Conservation (phyloP, 306 rosid genomes). For the Boehmeria nivea region DNA sequence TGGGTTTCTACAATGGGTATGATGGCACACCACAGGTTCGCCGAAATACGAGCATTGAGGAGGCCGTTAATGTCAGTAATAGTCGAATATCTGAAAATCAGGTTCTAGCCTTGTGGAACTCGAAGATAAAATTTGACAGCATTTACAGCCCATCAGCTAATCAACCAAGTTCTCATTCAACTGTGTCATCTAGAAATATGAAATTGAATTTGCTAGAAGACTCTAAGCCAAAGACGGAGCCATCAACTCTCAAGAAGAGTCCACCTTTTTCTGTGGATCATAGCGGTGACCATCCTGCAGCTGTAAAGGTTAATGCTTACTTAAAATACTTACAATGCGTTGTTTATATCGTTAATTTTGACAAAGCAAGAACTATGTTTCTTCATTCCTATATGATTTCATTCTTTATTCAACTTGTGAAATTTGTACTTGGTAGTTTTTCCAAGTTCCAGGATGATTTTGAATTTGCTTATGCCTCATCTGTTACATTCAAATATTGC, state of each 20-base stretch:
- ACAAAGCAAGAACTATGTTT: background rate
- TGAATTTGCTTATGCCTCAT: background rate
- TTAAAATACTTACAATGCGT: background rate
- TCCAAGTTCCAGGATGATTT: background rate
- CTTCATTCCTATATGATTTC: too few species aligned
- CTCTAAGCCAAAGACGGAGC: conserved; percentile 25
- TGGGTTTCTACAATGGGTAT: conserved; percentile 18
- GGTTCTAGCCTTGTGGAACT: conserved; percentile 21
- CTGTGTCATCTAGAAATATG: conserved; percentile 26
- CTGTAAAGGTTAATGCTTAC: conserved; percentile 50
- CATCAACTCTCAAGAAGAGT: conserved; percentile 30
- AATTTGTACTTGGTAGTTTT: background rate
- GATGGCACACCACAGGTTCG: conserved; percentile 18
- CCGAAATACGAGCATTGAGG: conserved; percentile 14
- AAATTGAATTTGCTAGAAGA: conserved; percentile 29
- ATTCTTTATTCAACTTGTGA: background rate
- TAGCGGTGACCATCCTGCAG: conserved; percentile 25
- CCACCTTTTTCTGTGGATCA: conserved; percentile 28
- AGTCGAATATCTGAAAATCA: conserved; percentile 21
- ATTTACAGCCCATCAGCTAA: conserved; percentile 22
- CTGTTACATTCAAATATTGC: conserved; percentile 33
- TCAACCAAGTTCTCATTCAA: conserved; percentile 22
- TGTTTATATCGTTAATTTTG: background rate
- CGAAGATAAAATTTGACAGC: conserved; percentile 30
- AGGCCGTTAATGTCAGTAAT: conserved; percentile 22